Base-by-base conservation (phyloP, 1,139 yeast genomes). In the Ashbya aceris region DNA sequence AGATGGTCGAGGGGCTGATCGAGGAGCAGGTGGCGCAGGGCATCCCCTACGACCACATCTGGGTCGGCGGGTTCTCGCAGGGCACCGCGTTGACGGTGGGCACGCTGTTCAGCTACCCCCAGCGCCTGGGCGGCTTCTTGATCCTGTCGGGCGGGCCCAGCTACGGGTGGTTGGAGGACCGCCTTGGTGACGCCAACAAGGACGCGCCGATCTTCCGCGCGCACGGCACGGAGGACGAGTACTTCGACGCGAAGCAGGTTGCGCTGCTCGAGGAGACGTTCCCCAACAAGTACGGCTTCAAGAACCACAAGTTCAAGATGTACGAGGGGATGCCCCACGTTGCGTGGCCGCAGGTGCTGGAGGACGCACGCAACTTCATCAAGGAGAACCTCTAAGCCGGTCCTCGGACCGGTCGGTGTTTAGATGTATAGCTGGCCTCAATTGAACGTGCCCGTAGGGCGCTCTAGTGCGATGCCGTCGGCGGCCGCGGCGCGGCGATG, bases 21-120 rank as follows among this genome's bases (percentile, higher is more conserved):
- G 65, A 73, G 17, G 81, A 80, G 47, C 89, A 86, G 58, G 69
- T 77, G 11, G 74, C 71, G 6, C 60, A 44, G 10, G 83, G 93
- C 3, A 74, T 89, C 31, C 74, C 80, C 1, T 66, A 87, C 0
- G 79, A 82, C 31, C 74, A 82, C 42, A 82, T 91, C 40, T 70
- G 91, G n/a, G 68, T 91, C 48, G 97, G 97, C 30, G 98, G 98
- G 1, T 91, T 91, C 58, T 81, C 94, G 7, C 98, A 91, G 64
- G 98, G 98, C 45, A 94, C 87, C 39, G 91, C 95, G 1, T 52
- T 89, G 9, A 66, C 94, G 1, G 66, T 84, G 45, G 89, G 87
- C 2, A 49, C 72, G 8, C 64, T 71, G 7, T 64, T 69, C 1
- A 56, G 65, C 1, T 61, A 73, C 34, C 78, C 81, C 23, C 59